phyloP scores from a whole-genome alignment of 371 early-diverging fungal genomes.

The Astathelohania contejeani region DNA sequence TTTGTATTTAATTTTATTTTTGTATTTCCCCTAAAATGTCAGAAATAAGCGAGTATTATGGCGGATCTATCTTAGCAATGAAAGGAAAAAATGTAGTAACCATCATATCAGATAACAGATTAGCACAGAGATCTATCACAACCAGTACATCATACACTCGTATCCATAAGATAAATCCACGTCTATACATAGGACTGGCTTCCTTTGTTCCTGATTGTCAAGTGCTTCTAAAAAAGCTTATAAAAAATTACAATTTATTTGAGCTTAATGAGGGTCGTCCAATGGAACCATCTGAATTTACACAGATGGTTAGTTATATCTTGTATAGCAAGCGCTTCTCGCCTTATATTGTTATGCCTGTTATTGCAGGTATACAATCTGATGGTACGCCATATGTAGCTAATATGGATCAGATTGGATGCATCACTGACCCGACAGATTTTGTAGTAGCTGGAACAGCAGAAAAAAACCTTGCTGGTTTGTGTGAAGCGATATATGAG shows the following conservation, averaged over 20 bases:
- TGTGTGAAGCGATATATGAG: slow-evolving; percentile 91
- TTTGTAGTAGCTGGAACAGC: slow-evolving; percentile 92
- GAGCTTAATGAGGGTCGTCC: slow-evolving; percentile 80
- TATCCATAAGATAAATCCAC: slow-evolving; percentile 69
- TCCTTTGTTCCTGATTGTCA: slow-evolving; percentile 90
- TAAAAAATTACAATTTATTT: slow-evolving; percentile 86
- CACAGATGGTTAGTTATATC: slow-evolving; percentile 80
- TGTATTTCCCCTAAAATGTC: slow-evolving; percentile 37
- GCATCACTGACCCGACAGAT: slow-evolving; percentile 74
- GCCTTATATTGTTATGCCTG: slow-evolving; percentile 80
- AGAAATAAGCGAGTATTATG: slow-evolving; percentile 48
- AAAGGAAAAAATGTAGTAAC: slow-evolving; percentile 89
- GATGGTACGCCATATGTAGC: slow-evolving; percentile 70
- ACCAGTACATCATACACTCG: slow-evolving; percentile 76
- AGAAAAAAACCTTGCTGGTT: slow-evolving; percentile 70
- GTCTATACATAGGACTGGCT: slow-evolving; percentile 69
- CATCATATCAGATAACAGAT: slow-evolving; percentile 71
- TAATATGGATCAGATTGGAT: slow-evolving; percentile 87
- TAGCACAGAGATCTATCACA: slow-evolving; percentile 76
- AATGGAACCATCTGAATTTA: slow-evolving; percentile 78
- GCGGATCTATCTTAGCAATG: slow-evolving; percentile 80
- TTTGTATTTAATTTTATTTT: not conserved
- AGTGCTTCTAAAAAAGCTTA: slow-evolving; percentile 67
- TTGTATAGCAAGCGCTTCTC: slow-evolving; percentile 86
- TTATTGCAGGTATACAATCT: slow-evolving; percentile 75